Evolutionary conservation across 2,329 filamentous ascomycete genomes (phyloP).

Genomic region (Diaporthe sp.): DNA sequence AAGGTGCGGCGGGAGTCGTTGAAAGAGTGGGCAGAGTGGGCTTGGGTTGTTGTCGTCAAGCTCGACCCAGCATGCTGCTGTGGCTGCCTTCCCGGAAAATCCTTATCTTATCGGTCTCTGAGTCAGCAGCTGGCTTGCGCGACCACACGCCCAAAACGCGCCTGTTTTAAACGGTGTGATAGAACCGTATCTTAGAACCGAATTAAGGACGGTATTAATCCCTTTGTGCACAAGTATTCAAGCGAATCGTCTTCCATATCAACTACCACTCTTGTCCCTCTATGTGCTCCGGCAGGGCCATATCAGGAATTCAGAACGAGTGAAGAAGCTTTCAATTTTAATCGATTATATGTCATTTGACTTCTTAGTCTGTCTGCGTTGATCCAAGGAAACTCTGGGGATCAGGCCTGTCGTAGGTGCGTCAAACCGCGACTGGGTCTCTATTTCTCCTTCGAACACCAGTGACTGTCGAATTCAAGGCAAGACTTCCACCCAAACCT

Average conservation of each 20-base stretch:
- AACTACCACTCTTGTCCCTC: not conserved
- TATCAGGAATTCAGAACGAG: too few relatives aligned
- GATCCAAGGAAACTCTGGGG: too few relatives aligned
- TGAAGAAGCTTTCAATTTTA: not conserved
- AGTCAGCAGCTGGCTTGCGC: not conserved
- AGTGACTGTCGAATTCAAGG: not conserved
- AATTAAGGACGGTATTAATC: not conserved
- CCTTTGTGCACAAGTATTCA: too few relatives aligned
- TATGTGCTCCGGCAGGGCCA: not conserved
- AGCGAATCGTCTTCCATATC: too few relatives aligned
- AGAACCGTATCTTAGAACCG: not conserved
- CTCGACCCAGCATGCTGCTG: not conserved
- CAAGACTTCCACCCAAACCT: conserved; percentile 2
- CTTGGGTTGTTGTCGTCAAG: not conserved
- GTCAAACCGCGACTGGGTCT: not conserved
- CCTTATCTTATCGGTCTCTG: conserved; percentile 30
- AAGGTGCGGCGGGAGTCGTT: not conserved
- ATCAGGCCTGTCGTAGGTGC: too few relatives aligned
- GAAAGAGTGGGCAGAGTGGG: not conserved
- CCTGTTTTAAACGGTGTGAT: not conserved
- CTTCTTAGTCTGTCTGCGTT: not conserved
- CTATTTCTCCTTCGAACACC: not conserved
- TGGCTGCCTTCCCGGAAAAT: conserved; percentile 3
- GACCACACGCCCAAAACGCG: not conserved
- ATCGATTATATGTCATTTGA: not conserved